phyloP scores from a whole-genome alignment of 305 asterid species.

The Rubia tinctorum region DNA sequence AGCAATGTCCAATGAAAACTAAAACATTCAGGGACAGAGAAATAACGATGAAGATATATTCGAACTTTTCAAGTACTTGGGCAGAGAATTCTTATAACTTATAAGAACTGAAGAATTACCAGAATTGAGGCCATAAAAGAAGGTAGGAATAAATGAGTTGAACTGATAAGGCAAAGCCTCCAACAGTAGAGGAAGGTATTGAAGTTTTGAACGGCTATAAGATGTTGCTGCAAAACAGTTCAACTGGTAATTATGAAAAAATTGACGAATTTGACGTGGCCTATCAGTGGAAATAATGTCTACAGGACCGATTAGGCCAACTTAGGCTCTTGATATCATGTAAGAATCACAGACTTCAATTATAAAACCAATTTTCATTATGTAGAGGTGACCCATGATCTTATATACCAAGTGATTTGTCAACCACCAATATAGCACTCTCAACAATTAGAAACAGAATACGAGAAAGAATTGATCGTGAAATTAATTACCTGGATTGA shows the following conservation, averaged over 20 bases:
- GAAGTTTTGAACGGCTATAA: constrained; percentile 45
- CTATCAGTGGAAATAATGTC: no score
- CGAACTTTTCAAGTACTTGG: neutral
- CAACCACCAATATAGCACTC: no score
- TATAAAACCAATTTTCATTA: no score
- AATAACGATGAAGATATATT: neutral
- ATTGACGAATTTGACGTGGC: no score
- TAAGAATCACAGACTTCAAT: no score
- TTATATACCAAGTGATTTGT: no score
- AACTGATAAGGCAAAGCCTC: constrained; percentile 40
- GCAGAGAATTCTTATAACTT: neutral
- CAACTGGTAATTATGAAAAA: neutral
- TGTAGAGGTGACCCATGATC: no score
- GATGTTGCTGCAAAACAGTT: constrained; percentile 54
- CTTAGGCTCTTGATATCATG: no score
- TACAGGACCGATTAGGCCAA: no score
- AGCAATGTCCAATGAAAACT: no score
- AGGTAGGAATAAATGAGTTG: constrained; percentile 28
- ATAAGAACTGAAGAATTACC: constrained; percentile 10
- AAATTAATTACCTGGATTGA: constrained; percentile 49
- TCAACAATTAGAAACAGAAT: no score
- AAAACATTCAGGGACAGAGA: neutral
- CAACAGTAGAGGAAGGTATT: constrained; percentile 36
- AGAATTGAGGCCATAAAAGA: constrained; percentile 23
- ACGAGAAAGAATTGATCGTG: neutral